Base-by-base conservation (phyloP, 73 alveolate genomes). In the Paramecium biaurelia region DNA sequence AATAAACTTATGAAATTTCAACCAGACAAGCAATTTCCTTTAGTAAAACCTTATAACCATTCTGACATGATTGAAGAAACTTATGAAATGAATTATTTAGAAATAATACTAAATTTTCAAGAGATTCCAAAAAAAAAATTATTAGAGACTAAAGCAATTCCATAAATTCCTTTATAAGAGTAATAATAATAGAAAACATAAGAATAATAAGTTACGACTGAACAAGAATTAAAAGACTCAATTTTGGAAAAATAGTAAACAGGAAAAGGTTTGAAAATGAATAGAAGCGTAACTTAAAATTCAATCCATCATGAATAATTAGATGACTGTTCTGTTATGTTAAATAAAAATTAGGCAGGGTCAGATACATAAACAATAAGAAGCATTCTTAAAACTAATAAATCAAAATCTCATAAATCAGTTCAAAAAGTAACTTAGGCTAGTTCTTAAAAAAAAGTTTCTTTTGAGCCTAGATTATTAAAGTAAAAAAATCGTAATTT, bases 11-110 rank as follows among this genome's bases (percentile, higher is more conserved):
- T 63, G 49, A 26, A 63, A 30, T 32, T 32, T 24, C 45, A 30
- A 30, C 84, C 84, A 11, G 45, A 32, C 24, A 63, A 32, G 12
- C 26, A 63, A 63, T 63, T 63, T 63, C 84, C 84, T 63, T n/a
- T 63, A 0, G 84, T 2, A 63, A 26, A 63, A 26, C 84, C 84
- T 26, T 12, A 30, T 32, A 9, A 4, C 26, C 84, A 63, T 63
- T 63, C 84, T 26, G 9, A 32, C 15, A 63, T 63, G 84, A 9
- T 30, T 20, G 84, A 63, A 30, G 84, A 63, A 30, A 63, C 41
- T 26, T 63, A 63, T 63, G 84, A 63, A 26, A 63, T 63, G 49
- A 63, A 63, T 32, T 63, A 63, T 63, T 63, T 63, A n/a, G 84
- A 63, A 63, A 28, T 63, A 26, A 12, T 63, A 26, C 47, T 63